Base-by-base conservation (phyloP, 2,329 filamentous ascomycete genomes). In the Trichoderma sp. region DNA sequence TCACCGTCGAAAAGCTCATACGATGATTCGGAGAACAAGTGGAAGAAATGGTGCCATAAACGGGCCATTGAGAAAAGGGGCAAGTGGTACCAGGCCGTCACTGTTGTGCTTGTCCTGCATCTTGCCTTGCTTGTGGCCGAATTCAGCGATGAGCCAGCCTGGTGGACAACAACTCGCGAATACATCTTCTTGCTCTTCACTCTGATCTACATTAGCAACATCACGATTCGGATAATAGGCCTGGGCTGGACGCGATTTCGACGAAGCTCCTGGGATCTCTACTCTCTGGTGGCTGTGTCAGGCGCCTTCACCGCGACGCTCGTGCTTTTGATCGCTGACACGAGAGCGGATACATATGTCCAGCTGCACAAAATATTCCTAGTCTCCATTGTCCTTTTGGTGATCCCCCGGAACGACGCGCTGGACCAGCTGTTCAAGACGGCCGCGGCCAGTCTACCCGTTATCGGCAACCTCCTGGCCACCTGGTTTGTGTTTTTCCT, bases 341-440 rank as follows among this genome's bases (percentile, higher is more conserved):
- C 83, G 52, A 78, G 80, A 58, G 79, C 83, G n/a, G 83, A 85
- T 60, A 81, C 83, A 1, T 92, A 94, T 70, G 82, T 89, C 41
- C 91, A 93, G 77, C 79, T 97, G 39, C 93, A 98, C 81, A 99
- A 99, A 78, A 86, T 96, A 67, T 97, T 96, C 76, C 83, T 99
- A 39, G 95, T 98, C 21, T 90, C 92, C 9, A 90, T 98, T 63
- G 89, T 95, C 2, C 83, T 98, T 9, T 82, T 99, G 59, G 85
- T 99, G 41, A 99, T 99, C 67, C 95, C 95, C 1, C 87, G 96
- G 59, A 99, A 99, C 75, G 96, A 99, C 72, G 93, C 96, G 57
- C 85, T 99, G 24, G 96, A 99, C 74, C 95, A 99, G 75, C 86
- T 99, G 0, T 99, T 99, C 86, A 99, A 99, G 78, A 99, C 96